phyloP scores from a whole-genome alignment of 2,329 filamentous ascomycete species.

The Ophiostoma piceae region DNA sequence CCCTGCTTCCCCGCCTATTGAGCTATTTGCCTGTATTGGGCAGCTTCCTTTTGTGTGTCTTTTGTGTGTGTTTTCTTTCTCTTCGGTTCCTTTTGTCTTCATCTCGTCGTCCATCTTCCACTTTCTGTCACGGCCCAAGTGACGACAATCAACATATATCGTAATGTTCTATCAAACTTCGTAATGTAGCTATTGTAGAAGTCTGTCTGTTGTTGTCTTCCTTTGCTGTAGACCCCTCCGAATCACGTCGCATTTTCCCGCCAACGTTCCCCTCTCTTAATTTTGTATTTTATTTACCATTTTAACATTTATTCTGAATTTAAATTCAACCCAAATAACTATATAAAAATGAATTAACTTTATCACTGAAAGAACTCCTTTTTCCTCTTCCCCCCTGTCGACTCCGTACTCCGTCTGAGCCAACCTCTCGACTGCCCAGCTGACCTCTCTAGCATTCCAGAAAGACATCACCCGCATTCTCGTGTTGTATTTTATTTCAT shows the following conservation, averaged over 20 bases:
- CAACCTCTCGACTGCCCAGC: conserved; percentile 17
- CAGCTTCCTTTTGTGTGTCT: background rate
- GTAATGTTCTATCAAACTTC: background rate
- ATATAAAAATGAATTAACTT: background rate
- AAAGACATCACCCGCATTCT: conserved; percentile 12
- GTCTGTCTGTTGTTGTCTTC: no score
- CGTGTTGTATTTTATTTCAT: background rate
- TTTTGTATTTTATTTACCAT: no score
- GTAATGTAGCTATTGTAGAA: no score
- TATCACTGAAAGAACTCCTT: background rate
- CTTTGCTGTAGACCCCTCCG: background rate
- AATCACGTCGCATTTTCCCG: conserved; percentile 21
- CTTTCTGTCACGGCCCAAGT: background rate
- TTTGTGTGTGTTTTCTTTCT: background rate
- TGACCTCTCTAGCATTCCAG: conserved; percentile 18
- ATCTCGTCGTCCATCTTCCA: background rate
- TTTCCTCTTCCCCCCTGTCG: conserved; percentile 15
- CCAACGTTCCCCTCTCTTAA: conserved; percentile 17
- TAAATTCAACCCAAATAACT: background rate
- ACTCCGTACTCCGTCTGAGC: conserved; percentile 10
- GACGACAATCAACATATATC: background rate
- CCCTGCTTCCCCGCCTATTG: background rate
- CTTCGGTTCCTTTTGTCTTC: background rate
- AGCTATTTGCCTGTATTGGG: background rate
- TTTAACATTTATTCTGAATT: no score